A percentile compares a stretch with the other conserved stretches of the same genome.
Conservation (phyloP, 1,139 yeast genomes). For the Debaryomycetaceae sp. region DNA sequence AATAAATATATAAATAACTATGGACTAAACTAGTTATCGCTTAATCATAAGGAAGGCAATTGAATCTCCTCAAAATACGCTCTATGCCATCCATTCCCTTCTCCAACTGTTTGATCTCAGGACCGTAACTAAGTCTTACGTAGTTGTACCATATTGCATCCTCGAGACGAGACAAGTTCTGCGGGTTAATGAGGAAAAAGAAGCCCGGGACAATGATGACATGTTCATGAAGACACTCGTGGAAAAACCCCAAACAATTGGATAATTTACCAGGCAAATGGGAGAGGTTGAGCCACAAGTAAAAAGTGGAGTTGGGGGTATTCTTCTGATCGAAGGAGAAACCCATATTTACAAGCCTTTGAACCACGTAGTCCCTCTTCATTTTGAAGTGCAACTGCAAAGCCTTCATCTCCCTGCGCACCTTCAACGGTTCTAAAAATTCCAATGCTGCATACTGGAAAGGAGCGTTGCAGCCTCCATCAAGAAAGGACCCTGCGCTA, state of each 20-base stretch:
- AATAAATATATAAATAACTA: too few species aligned
- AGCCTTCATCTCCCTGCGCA: conserved; percentile 55
- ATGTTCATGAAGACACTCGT: conserved; percentile 62
- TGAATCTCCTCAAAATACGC: conserved; percentile 47
- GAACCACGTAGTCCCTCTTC: conserved; percentile 59
- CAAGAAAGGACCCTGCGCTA: conserved; percentile 62
- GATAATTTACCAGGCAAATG: conserved; percentile 59
- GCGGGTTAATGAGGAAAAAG: conserved; percentile 63
- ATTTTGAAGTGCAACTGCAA: conserved; percentile 57
- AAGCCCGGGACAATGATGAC: conserved; percentile 68
- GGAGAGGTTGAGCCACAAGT: conserved; percentile 59
- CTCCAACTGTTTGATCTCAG: conserved; percentile 51
- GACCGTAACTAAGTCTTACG: conserved; percentile 64
- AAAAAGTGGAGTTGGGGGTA: conserved; percentile 62
- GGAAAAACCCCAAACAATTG: conserved; percentile 65
- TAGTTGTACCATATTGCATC: conserved; percentile 65
- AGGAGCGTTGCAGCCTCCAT: conserved; percentile 66
- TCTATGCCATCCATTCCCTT: conserved; percentile 70
- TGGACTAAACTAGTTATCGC: background rate
- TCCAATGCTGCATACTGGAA: conserved; percentile 64
- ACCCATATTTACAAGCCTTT: conserved; percentile 54
- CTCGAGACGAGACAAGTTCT: conserved; percentile 56
- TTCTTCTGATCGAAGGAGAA: conserved; percentile 44
- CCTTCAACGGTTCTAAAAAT: conserved; percentile 52
- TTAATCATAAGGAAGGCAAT: conserved; percentile 34